Evolutionary conservation across 768 basidiomycete genomes (phyloP), one percentile per base, ranked within the genome.

Genomic region (Tulasnella sp.): DNA sequence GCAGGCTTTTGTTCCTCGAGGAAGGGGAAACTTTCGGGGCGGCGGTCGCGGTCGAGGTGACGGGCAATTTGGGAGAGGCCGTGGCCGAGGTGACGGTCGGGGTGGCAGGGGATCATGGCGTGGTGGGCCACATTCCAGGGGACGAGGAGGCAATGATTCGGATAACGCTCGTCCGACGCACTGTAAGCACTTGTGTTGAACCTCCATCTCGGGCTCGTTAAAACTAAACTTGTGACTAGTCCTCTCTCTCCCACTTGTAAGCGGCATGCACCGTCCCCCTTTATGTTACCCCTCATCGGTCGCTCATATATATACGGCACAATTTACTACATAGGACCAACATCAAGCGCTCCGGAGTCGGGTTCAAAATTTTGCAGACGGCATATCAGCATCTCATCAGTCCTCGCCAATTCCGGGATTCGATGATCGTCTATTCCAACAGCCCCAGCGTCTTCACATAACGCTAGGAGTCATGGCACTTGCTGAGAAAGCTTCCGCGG

Each of bases 201-300:
- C 61, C 32, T 67, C 29, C 13, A 35, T 67, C 61, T 29, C 7
- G 23, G 26, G 61, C 61, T 67, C 11, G 61, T 16, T 67, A 35
- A 67, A 67, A 23, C 29, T 61, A 0, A 32, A 40, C 48, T 37
- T 37, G 39, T 73, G 70, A 73, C 26, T 39, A 79, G 79, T 79
- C 51, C 35, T 79, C 10, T 77, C 76, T 23, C 51, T 79, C 20
- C 79, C 79, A 2, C 46, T 79, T 20, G 79, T 77, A 70, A 77
- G 77, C 40, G 15, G 15, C 13, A 18, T 18, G 40, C 32, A 46
- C 16, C 23, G 13, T 20, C 23, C 44, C 26, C 20, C 46, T 70
- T n/a, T 74, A 70, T 74, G 35, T 57, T 26, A 44, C 1, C 29
- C 39, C 4, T n/a, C 40, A 44, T 37, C 20, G 23, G 16, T 29